Evolutionary conservation across 2,329 filamentous ascomycete species (phyloP), one percentile per base, ranked within the genome.

Genomic region (Mollisia scopiformis): DNA sequence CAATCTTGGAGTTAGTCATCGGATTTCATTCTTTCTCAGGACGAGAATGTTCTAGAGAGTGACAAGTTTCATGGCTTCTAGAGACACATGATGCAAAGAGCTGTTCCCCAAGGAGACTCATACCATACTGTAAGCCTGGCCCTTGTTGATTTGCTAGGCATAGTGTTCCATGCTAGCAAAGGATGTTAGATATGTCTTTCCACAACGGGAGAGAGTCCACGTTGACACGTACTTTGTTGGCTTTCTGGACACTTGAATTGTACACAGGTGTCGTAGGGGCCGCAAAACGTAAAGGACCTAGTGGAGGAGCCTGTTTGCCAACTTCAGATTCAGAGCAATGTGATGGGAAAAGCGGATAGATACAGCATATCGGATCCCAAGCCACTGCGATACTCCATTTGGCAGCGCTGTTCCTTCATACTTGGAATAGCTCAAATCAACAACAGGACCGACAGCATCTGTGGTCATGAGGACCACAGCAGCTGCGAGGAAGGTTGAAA

Each of bases 341-440:
- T 10, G 27, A n/a, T n/a, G 3, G 2, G 25, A 14, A 1, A 3
- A 21, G 31, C 16, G 27, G 16, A 37, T 23, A 8, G 51, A 21
- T 53, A 61, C 59, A 1, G 89, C 90, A 76, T 85, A 94, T 30
- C 89, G 84, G 64, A 94, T 84, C 1, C 89, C 90, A 11, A 91
- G 80, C 88, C 89, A 93, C 74, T 88, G 82, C 1, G 83, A 85
- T 51, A 91, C 77, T 1, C 86, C 88, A 66, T 84, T 83, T 0
- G 74, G 65, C 1, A 83, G 76, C 0, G 78, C 70, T 8, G 78
- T 75, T 13, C 90, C 90, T 56, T 79, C 74, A 70, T 92, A 92
- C 28, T 79, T 82, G 39, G 86, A 82, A 71, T 92, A 92, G 3
- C 79, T 80, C 21, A 93, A 78, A 61, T 89, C 78, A 14, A 92